A percentile compares a stretch with the other conserved stretches of the same genome.
Conservation (phyloP, 768 basidiomycete genomes). For the Tricholoma terreum region DNA sequence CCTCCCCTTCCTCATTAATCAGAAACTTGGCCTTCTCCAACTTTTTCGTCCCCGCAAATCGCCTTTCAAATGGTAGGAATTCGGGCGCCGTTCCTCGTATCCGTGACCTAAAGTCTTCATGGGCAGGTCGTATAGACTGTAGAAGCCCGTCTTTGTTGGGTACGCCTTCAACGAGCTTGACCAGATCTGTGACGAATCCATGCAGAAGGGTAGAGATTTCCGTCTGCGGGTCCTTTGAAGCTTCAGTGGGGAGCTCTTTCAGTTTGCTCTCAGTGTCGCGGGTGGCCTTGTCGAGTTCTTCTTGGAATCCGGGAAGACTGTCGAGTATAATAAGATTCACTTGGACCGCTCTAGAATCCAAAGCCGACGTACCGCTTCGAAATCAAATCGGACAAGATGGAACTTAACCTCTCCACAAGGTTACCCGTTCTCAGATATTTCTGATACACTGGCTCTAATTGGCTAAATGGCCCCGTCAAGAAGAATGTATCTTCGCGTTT, state of each 20-base stretch:
- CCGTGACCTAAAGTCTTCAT: constrained; percentile 42
- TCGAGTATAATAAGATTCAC: background rate
- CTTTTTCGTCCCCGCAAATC: constrained; percentile 7
- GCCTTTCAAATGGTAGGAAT: constrained; percentile 49
- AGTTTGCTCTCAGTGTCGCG: constrained; percentile 29
- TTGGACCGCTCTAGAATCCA: background rate
- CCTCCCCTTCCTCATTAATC: constrained; percentile 34
- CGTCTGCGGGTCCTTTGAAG: constrained; percentile 52
- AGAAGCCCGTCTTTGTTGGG: constrained; percentile 50
- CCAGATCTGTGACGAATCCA: constrained; percentile 44
- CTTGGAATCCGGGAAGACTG: constrained; percentile 62
- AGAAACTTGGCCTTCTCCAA: constrained; percentile 32
- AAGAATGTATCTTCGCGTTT: constrained; percentile 57
- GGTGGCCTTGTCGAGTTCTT: constrained; percentile 51
- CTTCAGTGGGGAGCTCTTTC: constrained; percentile 41
- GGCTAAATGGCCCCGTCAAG: constrained; percentile 50
- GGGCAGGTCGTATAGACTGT: constrained; percentile 51
- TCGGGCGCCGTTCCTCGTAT: constrained; percentile 55
- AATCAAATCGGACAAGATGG: constrained; percentile 61
- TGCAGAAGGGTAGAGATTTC: constrained; percentile 52
- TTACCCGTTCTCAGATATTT: constrained; percentile 54
- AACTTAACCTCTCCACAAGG: constrained; percentile 55
- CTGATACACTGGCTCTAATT: constrained; percentile 47
- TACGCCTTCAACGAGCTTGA: constrained; percentile 48
- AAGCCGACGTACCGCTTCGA: constrained; percentile 45